phyloP scores from a whole-genome alignment of 163 green algal genomes.

The Coccomyxa subellipsoidea region DNA sequence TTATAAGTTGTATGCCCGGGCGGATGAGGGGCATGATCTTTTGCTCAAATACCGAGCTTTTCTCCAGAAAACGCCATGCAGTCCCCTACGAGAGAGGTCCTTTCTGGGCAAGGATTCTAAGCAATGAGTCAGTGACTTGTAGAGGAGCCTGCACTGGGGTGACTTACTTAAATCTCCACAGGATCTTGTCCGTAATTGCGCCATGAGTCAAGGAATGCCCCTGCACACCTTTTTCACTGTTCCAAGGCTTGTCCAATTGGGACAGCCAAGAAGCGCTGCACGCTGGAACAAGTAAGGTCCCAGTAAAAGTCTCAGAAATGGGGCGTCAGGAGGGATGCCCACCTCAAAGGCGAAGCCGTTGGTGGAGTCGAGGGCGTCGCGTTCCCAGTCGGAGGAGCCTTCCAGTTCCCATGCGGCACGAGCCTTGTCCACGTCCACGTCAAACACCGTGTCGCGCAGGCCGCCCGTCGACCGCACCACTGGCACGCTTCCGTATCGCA shows the following conservation, averaged over 20 bases:
- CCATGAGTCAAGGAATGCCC: too few relatives aligned
- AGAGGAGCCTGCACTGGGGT: too few relatives aligned
- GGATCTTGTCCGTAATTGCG: too few relatives aligned
- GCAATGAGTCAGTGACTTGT: not conserved
- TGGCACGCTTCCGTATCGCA: conserved; percentile 84
- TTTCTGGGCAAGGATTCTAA: not conserved
- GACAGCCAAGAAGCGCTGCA: too few relatives aligned
- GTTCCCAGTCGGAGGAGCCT: not conserved
- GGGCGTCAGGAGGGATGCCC: not conserved
- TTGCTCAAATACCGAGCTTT: not conserved
- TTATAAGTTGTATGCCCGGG: not conserved
- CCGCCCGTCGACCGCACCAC: conserved; percentile 89
- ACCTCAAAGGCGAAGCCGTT: conserved; percentile 67
- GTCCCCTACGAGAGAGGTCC: not conserved
- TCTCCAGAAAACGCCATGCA: not conserved
- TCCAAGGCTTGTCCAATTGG: too few relatives aligned
- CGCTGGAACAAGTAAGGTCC: too few relatives aligned
- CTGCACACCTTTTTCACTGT: too few relatives aligned
- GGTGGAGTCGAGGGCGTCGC: conserved; percentile 20
- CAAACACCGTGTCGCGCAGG: conserved; percentile 91
- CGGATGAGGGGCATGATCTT: not conserved
- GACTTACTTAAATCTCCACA: too few relatives aligned
- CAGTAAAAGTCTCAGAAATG: too few relatives aligned
- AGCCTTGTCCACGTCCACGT: conserved; percentile 81
- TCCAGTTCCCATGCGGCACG: conserved; percentile 35